A percentile compares a stretch with the other conserved stretches of the same genome.
Conservation (phyloP, 2,329 filamentous ascomycete genomes). For the Lojkania enalia region DNA sequence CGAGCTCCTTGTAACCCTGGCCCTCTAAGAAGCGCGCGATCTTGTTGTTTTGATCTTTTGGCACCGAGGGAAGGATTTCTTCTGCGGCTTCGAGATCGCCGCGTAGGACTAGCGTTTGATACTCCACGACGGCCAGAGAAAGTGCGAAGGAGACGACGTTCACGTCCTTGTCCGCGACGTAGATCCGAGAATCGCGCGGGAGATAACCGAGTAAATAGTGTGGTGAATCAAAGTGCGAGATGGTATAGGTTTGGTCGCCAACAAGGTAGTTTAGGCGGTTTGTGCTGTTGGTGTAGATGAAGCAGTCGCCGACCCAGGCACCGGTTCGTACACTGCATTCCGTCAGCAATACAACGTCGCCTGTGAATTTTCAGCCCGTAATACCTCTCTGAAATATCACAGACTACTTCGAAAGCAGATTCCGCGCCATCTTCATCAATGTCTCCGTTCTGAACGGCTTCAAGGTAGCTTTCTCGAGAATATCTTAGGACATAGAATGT, state of each 20-base stretch:
- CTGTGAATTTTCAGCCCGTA: conserved; percentile 23
- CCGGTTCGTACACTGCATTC: conserved; percentile 76
- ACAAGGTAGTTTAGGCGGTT: conserved; percentile 98
- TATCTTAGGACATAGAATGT: conserved; percentile 93
- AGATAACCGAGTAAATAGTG: conserved; percentile 97
- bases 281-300: conserved; percentile 97
- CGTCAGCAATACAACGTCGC: conserved; percentile 19
- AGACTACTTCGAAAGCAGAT: conserved; percentile 93
- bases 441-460: conserved; percentile 78
- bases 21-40: conserved; percentile 97
- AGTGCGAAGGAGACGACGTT: conserved; percentile 86
- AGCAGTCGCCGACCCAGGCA: conserved; percentile 98
- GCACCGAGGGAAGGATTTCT: conserved; percentile 81
- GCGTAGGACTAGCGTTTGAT: conserved; percentile 92
- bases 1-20: conserved; percentile 94
- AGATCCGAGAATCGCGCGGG: conserved; percentile 90
- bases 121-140: conserved; percentile 91
- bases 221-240: conserved; percentile 93
- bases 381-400: conserved; percentile 88
- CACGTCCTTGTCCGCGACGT: conserved; percentile 95
- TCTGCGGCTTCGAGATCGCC: conserved; percentile 90
- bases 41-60: conserved; percentile 94
- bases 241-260: conserved; percentile 95
- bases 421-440: conserved; percentile 92
- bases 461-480: conserved; percentile 84